These are phyloP conservation scores for Lodderomyces oxycetoniae DNA, from an alignment of 1,139 yeast genomes.

Conservation along the genomic window DNA sequence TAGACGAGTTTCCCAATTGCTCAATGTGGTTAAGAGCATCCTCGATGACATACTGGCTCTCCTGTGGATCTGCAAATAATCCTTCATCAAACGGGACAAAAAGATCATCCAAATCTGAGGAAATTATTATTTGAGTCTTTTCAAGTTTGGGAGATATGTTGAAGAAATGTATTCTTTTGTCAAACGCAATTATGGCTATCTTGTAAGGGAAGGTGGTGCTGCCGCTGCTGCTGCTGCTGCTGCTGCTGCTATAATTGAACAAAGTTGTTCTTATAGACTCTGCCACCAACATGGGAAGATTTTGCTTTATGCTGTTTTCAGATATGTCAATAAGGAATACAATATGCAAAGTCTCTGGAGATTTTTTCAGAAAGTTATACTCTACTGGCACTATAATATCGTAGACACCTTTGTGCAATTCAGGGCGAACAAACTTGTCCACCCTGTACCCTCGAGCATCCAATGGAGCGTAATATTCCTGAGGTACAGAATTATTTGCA, in stretches of 20 bases:
- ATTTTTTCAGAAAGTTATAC: conserved; percentile 46
- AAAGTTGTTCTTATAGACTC: conserved; percentile 67
- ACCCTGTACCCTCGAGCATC: conserved; percentile 58
- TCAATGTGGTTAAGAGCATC: conserved; percentile 65
- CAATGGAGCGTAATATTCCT: conserved; percentile 60
- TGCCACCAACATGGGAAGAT: conserved; percentile 61
- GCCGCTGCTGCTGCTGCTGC: background rate
- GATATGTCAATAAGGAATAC: conserved; percentile 76
- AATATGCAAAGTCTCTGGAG: conserved; percentile 52
- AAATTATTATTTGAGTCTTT: conserved; percentile 60
- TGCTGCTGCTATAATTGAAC: conserved; percentile 21
- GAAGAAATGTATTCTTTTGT: conserved; percentile 68
- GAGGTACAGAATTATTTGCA: conserved; percentile 61
- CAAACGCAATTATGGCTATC: conserved; percentile 73
- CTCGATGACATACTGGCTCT: conserved; percentile 59
- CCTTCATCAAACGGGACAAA: conserved; percentile 80
- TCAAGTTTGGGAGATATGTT: conserved; percentile 56
- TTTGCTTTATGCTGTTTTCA: conserved; percentile 57
- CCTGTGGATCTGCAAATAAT: conserved; percentile 73
- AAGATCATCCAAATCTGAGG: conserved; percentile 73
- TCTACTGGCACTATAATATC: conserved; percentile 76
- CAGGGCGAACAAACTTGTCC: conserved; percentile 67
- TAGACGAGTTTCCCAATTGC: conserved; percentile 30
- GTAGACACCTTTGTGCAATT: conserved; percentile 76
- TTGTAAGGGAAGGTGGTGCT: conserved; percentile 14